Base-by-base conservation (phyloP, 2,329 filamentous ascomycete species). In the Penicillium sp. region DNA sequence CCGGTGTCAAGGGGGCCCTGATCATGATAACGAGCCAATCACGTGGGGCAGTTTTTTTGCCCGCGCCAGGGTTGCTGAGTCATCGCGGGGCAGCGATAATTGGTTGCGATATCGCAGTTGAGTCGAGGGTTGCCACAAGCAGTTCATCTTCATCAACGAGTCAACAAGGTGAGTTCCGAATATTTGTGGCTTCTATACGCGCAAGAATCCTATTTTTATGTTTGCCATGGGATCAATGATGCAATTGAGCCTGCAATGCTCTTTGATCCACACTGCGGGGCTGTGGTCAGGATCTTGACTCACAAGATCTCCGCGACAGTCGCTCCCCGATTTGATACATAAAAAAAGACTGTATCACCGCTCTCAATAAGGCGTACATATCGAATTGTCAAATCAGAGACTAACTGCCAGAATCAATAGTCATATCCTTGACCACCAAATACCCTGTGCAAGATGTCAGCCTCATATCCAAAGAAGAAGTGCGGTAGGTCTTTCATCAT, bases 381-480 rank as follows among this genome's bases (percentile, higher is more conserved):
- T 11, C 7, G 11, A 28, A 8, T 40, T 3, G 14, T n/a, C 16
- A 10, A 6, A 38, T 1, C 16, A 6, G 22, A 53, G 14, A 10
- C 53, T 52, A 33, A 64, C 56, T 55, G 30, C n/a, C 8, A 35
- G n/a, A 22, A 22, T 10, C 6, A 33, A 35, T 35, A 51, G 48
- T 51, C 48, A 51, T n/a, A 19, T 28, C 46, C 43, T 54, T 26
- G 19, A 33, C 38, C 62, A 55, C 55, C 57, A 52, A 30, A 55
- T 33, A 54, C 33, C 19, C 38, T 26, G 46, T 62, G 57, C 61
- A 71, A 66, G 48, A 76, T 76, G 74, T 64, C 71, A 43, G 42
- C 69, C 28, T 66, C 71, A 63, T 71, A 65, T 61, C 68, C 74
- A 30, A 76, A 75, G 68, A 77, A 76, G 72, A 77, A 77, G 70